A percentile compares a stretch with the other conserved stretches of the same genome.
These are phyloP conservation scores for Chernovozyma sophiae-reginae DNA, from an alignment of 1,139 yeast genomes.

Conservation along the genomic window DNA sequence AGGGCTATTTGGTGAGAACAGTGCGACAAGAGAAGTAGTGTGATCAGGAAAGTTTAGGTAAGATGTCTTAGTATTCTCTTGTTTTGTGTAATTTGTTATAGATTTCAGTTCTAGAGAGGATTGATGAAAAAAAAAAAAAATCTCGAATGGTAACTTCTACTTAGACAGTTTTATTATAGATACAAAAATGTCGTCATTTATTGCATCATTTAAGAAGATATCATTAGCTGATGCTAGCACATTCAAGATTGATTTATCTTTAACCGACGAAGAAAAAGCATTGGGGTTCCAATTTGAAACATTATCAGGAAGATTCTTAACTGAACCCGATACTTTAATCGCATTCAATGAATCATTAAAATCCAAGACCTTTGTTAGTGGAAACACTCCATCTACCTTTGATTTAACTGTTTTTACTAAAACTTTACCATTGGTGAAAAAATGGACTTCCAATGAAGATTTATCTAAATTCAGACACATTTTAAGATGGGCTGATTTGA, in stretches of 20 bases:
- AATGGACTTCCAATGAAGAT: slow-evolving; percentile 54
- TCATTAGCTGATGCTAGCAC: slow-evolving; percentile 27
- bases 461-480: slow-evolving; percentile 67
- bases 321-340: slow-evolving; percentile 50
- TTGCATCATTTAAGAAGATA: slow-evolving; percentile 36
- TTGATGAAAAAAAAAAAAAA: no score
- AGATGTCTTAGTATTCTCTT: no score
- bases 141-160: no score
- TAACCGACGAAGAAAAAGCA: slow-evolving; percentile 57
- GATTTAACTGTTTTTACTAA: slow-evolving; percentile 69
- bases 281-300: slow-evolving; percentile 78
- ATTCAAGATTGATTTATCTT: slow-evolving; percentile 9
- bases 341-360: slow-evolving; percentile 69
- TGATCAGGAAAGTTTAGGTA: no score
- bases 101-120: no score
- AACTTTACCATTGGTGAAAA: slow-evolving; percentile 55
- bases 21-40: no score
- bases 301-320: slow-evolving; percentile 51
- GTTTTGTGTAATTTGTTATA: no score
- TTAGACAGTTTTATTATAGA: no score
- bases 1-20: no score
- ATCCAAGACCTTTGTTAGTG: slow-evolving; percentile 64
- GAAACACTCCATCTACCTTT: slow-evolving; percentile 57
- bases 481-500: slow-evolving; percentile 84
- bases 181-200: slow-evolving; percentile 5